Conservation (phyloP, 2,329 filamentous ascomycete species). For the Arthrinium phaeospermum region DNA sequence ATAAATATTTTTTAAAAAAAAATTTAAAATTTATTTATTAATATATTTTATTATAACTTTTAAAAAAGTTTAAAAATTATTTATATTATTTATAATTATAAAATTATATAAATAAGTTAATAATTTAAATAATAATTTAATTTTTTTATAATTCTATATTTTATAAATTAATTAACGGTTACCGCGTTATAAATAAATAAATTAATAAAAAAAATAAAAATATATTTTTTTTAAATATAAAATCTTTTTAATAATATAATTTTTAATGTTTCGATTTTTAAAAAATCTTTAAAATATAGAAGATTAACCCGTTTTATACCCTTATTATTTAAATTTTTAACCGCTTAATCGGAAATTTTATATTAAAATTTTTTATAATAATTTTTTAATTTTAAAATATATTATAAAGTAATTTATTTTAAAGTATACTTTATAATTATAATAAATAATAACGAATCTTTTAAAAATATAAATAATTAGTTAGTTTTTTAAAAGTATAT, state of each 20-base stretch:
- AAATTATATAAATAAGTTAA: neutral
- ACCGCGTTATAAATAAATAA: neutral
- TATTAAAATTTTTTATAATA: neutral
- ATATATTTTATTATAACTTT: neutral
- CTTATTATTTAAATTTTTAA: neutral
- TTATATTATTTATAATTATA: neutral
- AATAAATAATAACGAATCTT: no score
- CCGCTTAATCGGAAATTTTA: neutral
- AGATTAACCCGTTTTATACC: accelerated
- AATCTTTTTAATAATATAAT: neutral
- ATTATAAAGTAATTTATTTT: neutral
- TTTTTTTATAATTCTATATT: neutral
- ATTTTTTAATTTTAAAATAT: neutral
- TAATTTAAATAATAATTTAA: neutral
- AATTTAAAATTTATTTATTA: no score
- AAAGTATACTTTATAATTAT: no score
- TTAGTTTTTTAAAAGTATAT: neutral
- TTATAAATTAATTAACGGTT: neutral
- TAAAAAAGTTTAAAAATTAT: accelerated
- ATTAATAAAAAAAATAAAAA: neutral
- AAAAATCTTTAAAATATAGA: neutral
- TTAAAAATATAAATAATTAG: no score
- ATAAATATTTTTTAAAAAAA: no score
- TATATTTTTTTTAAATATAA: accelerated
- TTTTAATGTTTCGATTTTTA: neutral